Evolutionary conservation across 108 stramenopile species (phyloP), one percentile per base, ranked within the genome.

Genomic region (Discostella pseudostelligera): DNA sequence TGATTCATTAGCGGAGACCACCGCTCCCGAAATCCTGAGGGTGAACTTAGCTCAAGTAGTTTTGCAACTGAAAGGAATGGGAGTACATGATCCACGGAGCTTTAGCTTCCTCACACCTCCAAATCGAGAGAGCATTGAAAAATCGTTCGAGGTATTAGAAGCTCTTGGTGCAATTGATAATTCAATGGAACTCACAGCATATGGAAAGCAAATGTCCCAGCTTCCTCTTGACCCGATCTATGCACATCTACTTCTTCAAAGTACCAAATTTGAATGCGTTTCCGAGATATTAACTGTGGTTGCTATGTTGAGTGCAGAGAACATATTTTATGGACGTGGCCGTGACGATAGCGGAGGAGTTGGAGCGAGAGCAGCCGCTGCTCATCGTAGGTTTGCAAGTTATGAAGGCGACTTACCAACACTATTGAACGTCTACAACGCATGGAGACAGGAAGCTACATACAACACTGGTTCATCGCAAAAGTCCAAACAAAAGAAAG

Each of bases 351-450:
- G 79, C 24, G 89, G 83, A 54, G 84, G 85, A 47, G 71, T 94
- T 48, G 67, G 73, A 40, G 67, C 67, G 39, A 85, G 82, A 65
- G 86, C 89, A 55, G 91, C 88, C 55, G 81, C 89, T 42, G 71
- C 83, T 0, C 92, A 90, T 69, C 74, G 77, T 24, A 78, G 89
- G 44, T 94, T 94, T 71, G 69, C 81, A 4, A 83, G 83, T 70
- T 65, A 84, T 55, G 98, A 99, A 73, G 97, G 98, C 20, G 98
- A 99, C 60, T 81, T 97, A 28, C 89, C 97, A 7, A 98, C 96
- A 14, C 64, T 96, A 6, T 80, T 96, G 11, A 84, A 82, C 57
- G 95, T 99, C 45, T 99, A 97, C 76, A 78, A 95, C 44, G 78
- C 88, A 3, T 97, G 96, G 97, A 79, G 81, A 74, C 79, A 71